Percentiles rank a stretch among this genome's conserved stretches.
Evolutionary conservation across 768 basidiomycete genomes (phyloP).

Genomic region (Tulasnella calospora): DNA sequence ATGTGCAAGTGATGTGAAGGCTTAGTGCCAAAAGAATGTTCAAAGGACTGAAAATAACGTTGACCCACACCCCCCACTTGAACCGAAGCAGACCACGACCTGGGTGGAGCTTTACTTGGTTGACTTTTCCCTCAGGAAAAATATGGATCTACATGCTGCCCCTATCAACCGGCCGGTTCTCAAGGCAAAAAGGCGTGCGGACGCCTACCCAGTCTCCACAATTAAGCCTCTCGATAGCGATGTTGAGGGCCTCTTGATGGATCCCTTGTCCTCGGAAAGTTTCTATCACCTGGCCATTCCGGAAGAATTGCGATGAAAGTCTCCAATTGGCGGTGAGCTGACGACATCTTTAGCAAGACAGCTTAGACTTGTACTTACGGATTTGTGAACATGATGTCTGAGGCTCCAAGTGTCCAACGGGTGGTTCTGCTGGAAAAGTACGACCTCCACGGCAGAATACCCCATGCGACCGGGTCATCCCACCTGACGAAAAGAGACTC

Average conservation of each 20-base stretch:
- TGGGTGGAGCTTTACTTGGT: constrained; percentile 48
- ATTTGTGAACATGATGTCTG: constrained; percentile 93
- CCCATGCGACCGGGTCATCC: constrained; percentile 87
- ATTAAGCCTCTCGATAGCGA: constrained; percentile 75
- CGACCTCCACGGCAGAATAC: constrained; percentile 61
- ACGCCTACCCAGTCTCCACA: constrained; percentile 75
- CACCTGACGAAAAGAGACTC: constrained; percentile 34
- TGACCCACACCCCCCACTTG: constrained; percentile 91
- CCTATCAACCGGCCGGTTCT: not conserved
- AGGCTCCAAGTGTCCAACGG: constrained; percentile 88
- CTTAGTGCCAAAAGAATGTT: not conserved
- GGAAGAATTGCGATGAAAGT: constrained; percentile 78
- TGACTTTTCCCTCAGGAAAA: constrained; percentile 84
- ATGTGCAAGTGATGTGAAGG: constrained; percentile 17
- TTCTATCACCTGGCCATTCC: constrained; percentile 84
- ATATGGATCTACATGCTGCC: constrained; percentile 64
- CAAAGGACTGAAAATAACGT: not conserved
- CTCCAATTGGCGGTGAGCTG: constrained; percentile 45
- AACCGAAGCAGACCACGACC: constrained; percentile 57
- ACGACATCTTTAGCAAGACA: constrained; percentile 21
- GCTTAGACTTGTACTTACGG: constrained; percentile 48
- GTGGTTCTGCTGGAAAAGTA: constrained; percentile 55
- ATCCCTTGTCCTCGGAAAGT: constrained; percentile 88
- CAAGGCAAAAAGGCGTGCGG: not conserved
- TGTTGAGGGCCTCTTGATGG: constrained; percentile 78